Evolutionary conservation across 352 stramenopile genomes (phyloP), one percentile per base, ranked within the genome.

Genomic region (Globisporangium cystogenes): DNA sequence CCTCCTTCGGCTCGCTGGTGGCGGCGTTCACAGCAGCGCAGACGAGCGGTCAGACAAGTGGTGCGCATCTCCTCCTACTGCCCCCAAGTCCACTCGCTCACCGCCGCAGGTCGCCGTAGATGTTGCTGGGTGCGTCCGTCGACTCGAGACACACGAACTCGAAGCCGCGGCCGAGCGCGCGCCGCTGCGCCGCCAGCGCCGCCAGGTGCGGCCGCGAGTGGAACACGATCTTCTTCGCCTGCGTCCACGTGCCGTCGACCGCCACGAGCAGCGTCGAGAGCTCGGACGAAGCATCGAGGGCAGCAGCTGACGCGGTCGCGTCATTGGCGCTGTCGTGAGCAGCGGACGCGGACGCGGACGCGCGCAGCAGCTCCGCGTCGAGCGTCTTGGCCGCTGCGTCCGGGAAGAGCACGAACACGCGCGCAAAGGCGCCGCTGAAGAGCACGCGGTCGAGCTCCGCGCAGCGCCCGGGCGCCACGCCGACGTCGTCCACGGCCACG

Each of bases 191-290:
- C 7, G 70, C 68, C 26, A 81, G 54, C 14, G 52, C 39, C n/a
- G 68, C 54, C 60, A 76, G 82, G 35, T 74, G 67, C n/a, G 8
- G 18, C 12, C 62, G 56, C 50, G 74, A 84, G 43, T 72, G 59
- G 55, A 75, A 68, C 33, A 82, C 68, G 31, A 92, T 82, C 57
- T 87, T 84, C 70, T 90, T 93, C 54, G 82, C 82, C 48, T 93
- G 75, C 15, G 72, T 84, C 82, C 82, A 93, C 46, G 82, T 93
- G 45, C 82, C 82, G 39, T 93, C 82, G 23, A 93, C 64, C 49
- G 77, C 82, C 0, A 93, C 58, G 1, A 93, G 67, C 57, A 87
- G 62, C 44, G 35, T 57, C 6, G 21, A 40, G 15, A 15, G 45
- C 15, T 11, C 18, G 2, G 12, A 11, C 7, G 10, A n/a, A 2